Percentiles rank a stretch among this genome's conserved stretches.
These are phyloP conservation scores for Tuber aestivum DNA, from an alignment of 495 filamentous ascomycete genomes.

Conservation along the genomic window DNA sequence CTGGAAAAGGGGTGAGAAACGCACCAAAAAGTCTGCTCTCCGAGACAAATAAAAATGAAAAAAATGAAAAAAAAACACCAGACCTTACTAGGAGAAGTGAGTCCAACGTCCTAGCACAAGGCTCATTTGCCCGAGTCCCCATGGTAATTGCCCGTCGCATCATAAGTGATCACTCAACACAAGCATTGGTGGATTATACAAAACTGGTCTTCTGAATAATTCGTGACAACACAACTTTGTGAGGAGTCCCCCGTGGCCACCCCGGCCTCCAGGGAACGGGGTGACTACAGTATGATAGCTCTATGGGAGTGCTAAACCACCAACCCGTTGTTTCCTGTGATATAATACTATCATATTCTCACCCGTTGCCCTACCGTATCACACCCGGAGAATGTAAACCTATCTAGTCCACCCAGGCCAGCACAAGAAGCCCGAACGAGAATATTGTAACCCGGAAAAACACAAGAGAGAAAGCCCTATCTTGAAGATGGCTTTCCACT, in stretches of 20 bases:
- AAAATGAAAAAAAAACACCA: no score
- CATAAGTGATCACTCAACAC: not conserved
- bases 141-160: not conserved
- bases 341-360: not conserved
- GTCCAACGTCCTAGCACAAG: no score
- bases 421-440: not conserved
- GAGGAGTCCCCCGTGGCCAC: not conserved
- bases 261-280: not conserved
- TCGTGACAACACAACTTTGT: not conserved
- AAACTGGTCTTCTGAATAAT: not conserved
- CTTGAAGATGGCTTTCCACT: not conserved
- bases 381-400: not conserved
- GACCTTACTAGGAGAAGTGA: no score
- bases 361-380: not conserved
- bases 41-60: no score
- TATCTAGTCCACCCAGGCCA: not conserved
- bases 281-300: not conserved
- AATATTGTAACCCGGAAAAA: not conserved
- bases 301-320: not conserved
- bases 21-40: no score
- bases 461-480: not conserved
- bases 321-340: not conserved
- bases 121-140: no score
- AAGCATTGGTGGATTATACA: not conserved
- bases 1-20: no score